Evolutionary conservation across 495 filamentous ascomycete genomes (phyloP).

Genomic region (Eremomyces bilateralis): DNA sequence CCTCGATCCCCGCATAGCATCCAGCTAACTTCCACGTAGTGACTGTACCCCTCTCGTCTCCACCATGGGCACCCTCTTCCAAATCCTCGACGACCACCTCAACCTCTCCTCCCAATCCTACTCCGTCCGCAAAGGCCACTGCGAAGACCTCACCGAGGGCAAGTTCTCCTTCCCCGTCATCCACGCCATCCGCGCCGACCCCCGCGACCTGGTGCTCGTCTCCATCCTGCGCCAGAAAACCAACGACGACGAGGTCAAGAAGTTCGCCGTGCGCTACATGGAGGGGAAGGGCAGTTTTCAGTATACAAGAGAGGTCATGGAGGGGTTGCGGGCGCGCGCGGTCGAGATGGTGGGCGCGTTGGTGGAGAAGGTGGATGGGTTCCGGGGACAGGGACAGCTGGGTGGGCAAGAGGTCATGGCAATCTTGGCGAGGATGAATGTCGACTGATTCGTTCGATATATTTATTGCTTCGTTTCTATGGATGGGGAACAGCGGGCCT

Average conservation of each 20-base stretch:
- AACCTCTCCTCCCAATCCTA: constrained; percentile 61
- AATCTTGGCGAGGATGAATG: background rate
- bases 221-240: constrained; percentile 88
- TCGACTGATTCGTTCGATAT: no score
- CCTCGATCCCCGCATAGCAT: constrained; percentile 2
- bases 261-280: constrained; percentile 84
- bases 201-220: constrained; percentile 57
- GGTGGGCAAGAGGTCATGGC: background rate
- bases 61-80: constrained; percentile 77
- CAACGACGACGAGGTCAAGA: constrained; percentile 67
- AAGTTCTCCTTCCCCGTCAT: constrained; percentile 98
- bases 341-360: constrained; percentile 17
- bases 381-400: background rate
- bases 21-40: constrained; percentile 15
- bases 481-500: no score
- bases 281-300: constrained; percentile 72
- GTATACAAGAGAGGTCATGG: constrained; percentile 53
- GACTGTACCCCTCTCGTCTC: constrained; percentile 78
- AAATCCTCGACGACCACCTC: constrained; percentile 91
- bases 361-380: background rate
- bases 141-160: constrained; percentile 91
- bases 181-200: constrained; percentile 71
- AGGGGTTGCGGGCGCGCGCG: constrained; percentile 31
- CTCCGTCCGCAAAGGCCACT: constrained; percentile 77
- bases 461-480: no score